Evolutionary conservation across 2,329 filamentous ascomycete genomes (phyloP).

Genomic region (Pseudogymnoascus sp.): DNA sequence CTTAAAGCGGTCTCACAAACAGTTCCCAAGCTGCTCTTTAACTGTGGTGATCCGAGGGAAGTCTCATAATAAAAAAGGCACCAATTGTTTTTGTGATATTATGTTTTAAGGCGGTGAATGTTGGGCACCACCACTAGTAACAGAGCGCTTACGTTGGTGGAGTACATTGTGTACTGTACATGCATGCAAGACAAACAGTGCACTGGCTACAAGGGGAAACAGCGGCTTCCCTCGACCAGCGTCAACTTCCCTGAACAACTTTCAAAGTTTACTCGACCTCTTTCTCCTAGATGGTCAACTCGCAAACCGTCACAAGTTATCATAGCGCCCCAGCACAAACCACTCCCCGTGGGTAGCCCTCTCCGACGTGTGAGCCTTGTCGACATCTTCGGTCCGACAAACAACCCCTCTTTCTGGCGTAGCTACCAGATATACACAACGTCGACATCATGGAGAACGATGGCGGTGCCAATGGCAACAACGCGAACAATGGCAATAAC

Average conservation of each 20-base stretch:
- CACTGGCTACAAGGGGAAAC: conserved; percentile 1
- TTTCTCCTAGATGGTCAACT: conserved; percentile 4
- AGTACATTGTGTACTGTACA: conserved; percentile 9
- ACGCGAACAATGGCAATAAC: conserved; percentile 28
- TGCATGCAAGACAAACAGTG: conserved; percentile 6
- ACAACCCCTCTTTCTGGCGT: conserved; percentile 4
- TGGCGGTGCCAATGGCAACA: conserved; percentile 21
- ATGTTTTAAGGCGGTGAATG: conserved; percentile 2
- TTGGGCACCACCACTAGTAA: conserved; percentile 7
- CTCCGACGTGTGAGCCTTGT: not conserved
- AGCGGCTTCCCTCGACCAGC: not conserved
- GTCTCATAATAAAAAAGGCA: not conserved
- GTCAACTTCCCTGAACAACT: conserved; percentile 2
- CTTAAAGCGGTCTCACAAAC: not conserved
- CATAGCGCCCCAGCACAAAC: conserved; percentile 1
- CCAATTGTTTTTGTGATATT: conserved; percentile 1
- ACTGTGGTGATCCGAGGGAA: not conserved
- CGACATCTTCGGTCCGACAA: conserved; percentile 1
- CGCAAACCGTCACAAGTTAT: not conserved
- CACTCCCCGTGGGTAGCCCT: conserved; percentile 2
- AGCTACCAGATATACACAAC: conserved; percentile 5
- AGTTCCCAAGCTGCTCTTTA: not conserved
- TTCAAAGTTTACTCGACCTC: not conserved
- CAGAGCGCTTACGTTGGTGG: conserved; percentile 9
- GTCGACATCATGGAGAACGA: not conserved